phyloP scores from a whole-genome alignment of 805 yeast species.

The Barnettozyma salicaria region DNA sequence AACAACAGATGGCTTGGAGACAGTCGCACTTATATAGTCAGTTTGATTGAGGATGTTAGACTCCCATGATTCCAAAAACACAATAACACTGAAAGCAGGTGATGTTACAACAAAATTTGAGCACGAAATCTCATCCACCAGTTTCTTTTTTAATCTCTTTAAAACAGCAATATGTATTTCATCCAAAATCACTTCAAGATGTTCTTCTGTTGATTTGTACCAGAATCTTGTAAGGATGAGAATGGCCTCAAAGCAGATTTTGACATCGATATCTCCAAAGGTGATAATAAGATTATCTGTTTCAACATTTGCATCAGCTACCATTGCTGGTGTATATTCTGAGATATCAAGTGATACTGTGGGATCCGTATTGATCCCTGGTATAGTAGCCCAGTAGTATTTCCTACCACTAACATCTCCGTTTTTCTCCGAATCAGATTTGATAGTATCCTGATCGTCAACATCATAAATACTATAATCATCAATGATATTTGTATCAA shows the following conservation, averaged over 20 bases:
- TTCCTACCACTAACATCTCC: too few species aligned
- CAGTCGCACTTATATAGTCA: too few species aligned
- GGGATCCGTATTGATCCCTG: constrained; percentile 16
- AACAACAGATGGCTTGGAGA: too few species aligned
- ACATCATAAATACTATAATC: background rate
- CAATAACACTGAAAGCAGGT: constrained; percentile 35
- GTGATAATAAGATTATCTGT: constrained; percentile 51
- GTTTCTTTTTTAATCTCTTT: constrained; percentile 32
- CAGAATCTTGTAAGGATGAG: constrained; percentile 31
- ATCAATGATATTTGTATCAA: constrained; percentile 6
- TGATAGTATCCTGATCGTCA: background rate
- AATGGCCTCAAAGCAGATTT: constrained; percentile 41
- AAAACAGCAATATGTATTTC: constrained; percentile 56
- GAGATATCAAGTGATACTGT: constrained; percentile 15
- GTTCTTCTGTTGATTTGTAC: constrained; percentile 31
- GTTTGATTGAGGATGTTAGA: too few species aligned
- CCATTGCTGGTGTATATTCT: constrained; percentile 17
- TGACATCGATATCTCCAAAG: constrained; percentile 44
- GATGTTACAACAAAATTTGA: constrained; percentile 42
- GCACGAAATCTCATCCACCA: constrained; percentile 31
- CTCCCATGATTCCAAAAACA: constrained; percentile 1
- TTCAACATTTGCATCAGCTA: constrained; percentile 38
- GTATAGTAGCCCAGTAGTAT: constrained; percentile 14
- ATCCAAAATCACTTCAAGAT: constrained; percentile 48
- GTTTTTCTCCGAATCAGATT: too few species aligned